Conservation (phyloP, 2,329 filamentous ascomycete species). For the Tolypocladium nubicola region DNA sequence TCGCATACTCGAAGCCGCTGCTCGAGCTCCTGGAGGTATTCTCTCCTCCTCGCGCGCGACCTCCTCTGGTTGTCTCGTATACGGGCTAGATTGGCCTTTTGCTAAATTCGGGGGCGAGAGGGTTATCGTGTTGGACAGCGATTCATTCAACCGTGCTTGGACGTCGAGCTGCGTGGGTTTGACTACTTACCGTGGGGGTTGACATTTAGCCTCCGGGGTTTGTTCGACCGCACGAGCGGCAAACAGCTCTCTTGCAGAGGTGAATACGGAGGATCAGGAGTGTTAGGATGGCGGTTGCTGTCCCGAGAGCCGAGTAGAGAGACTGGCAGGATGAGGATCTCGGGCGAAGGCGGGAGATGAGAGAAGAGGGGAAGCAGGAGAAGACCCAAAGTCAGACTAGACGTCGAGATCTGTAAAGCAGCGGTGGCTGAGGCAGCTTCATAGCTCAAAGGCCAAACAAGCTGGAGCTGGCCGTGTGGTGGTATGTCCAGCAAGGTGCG, state of each 20-base stretch:
- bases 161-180: not conserved
- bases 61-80: slow-evolving; percentile 70
- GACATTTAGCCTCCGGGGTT: slow-evolving; percentile 9
- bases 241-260: not conserved
- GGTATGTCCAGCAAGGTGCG: not conserved
- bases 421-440: not conserved
- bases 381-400: not conserved
- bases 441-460: not conserved
- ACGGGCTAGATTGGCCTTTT: slow-evolving; percentile 35
- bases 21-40: slow-evolving; percentile 63
- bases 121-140: not conserved
- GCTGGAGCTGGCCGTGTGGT: not conserved
- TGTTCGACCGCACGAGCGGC: not conserved
- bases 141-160: not conserved
- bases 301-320: not conserved
- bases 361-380: not conserved
- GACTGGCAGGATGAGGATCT: not conserved
- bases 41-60: slow-evolving; percentile 62
- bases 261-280: slow-evolving; percentile 1
- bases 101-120: slow-evolving; percentile 12
- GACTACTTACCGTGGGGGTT: slow-evolving; percentile 10
- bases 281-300: not conserved
- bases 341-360: not conserved
- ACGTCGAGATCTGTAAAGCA: not conserved
- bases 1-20: slow-evolving; percentile 50